These are phyloP conservation scores for Haberlea rhodopensis DNA, from an alignment of 257 asterid species.

Conservation along the genomic window DNA sequence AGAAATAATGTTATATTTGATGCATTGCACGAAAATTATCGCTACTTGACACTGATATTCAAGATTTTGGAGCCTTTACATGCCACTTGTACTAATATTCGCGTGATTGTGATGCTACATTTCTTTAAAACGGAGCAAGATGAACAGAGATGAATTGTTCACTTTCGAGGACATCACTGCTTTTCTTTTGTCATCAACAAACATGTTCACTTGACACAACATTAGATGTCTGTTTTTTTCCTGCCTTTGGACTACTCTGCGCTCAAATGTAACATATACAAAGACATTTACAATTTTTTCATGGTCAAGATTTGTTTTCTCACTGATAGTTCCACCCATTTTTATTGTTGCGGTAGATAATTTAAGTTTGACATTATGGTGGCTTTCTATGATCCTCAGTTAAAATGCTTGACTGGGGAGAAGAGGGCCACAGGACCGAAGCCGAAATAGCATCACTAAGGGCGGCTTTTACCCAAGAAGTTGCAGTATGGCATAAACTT, in stretches of 20 bases:
- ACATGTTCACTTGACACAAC: not conserved
- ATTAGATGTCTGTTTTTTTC: constrained; percentile 5
- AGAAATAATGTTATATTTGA: not conserved
- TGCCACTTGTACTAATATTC: not conserved
- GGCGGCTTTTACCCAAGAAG: constrained; percentile 89
- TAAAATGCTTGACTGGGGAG: constrained; percentile 90
- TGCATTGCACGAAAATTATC: not conserved
- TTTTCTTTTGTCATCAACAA: not conserved
- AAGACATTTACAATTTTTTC: not conserved
- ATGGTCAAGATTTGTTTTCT: not conserved
- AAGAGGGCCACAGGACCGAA: constrained; percentile 80
- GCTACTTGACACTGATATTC: not conserved
- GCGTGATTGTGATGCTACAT: not conserved
- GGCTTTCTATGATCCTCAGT: constrained; percentile 42
- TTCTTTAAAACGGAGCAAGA: constrained; percentile 6
- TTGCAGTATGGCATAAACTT: constrained; percentile 88
- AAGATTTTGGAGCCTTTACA: not conserved
- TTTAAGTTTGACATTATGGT: constrained; percentile 22
- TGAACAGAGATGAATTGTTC: not conserved
- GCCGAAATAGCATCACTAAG: constrained; percentile 70
- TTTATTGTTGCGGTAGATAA: constrained; percentile 4
- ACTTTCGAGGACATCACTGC: not conserved
- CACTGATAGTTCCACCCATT: constrained; percentile 2
- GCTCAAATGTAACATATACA: not conserved
- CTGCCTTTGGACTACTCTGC: not conserved